Evolutionary conservation across 768 basidiomycete genomes (phyloP), one percentile per base, ranked within the genome.

Genomic region (Tylopilus intermedius): DNA sequence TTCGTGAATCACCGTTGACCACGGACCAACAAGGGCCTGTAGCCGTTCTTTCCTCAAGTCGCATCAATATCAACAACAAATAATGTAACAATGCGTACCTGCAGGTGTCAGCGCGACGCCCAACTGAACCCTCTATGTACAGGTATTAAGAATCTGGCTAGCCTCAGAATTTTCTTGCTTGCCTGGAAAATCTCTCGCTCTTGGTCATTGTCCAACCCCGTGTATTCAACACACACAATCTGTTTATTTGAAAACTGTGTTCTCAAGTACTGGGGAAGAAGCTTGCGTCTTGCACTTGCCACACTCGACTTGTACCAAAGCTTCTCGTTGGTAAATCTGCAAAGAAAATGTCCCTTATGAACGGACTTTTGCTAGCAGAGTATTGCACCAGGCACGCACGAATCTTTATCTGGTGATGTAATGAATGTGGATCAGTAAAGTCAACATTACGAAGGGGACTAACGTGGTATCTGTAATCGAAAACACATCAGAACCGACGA

Each of bases 141-240:
- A 18, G 30, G 40, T 22, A 41, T 32, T 54, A 50, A 49, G 33
- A 33, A 52, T 13, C 37, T 11, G 35, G 42, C 13, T 5, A 32
- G 47, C 3, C 30, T 35, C 13, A 15, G 26, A 46, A 41, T 11
- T 18, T 37, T 26, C 10, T 49, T 32, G 54, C 71, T 39, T 56
- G 73, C 81, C 71, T 80, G 75, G 56, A 86, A 89, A 24, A 86
- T 81, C 60, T 85, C 86, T 27, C 84, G 76, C 58, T 87, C 88
- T 60, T 80, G 77, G 46, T 80, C 75, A 7, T 64, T 63, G 0
- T 66, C 71, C 39, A 85, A 62, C 15, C 72, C 71, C 3, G 68
- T 65, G 56, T 84, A 84, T 59, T 83, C 83, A 1, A 79, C 73
- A 51, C 76, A 80, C 9, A 74, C 72, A 13, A 82, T 72, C 50